Base-by-base conservation (phyloP, 257 asterid species). In the Osmanthus fragrans region DNA sequence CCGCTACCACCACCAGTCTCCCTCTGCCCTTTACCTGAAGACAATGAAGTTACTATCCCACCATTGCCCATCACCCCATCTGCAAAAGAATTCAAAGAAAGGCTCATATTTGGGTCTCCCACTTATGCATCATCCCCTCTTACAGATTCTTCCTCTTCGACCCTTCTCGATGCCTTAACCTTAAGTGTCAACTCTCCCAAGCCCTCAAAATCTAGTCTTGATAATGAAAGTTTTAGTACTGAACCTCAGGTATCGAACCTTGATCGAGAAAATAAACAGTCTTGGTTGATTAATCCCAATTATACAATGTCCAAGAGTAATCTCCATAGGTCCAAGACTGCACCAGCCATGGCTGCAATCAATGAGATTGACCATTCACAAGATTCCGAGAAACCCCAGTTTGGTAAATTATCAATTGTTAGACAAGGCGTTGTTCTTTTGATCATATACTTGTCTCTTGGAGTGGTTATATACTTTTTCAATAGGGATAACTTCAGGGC, bases 301-400 rank as follows among this genome's bases (percentile, higher is more conserved):
- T 83, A 83, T 72, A 79, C 89, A 3, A 75, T 84, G 83, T 25
- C 75, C 1, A 90, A 85, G 86, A 85, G 87, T 77, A 86, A 86
- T 77, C 91, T 93, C 10, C 97, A 91, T 80, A 83, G 97, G 84
- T 90, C 91, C 73, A 93, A 90, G 80, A 93, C 93, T 2, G 97
- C 97, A 0, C 98, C 97, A 13, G 98, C 97, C 9, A 90, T 91
- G 96, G 94, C 96, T n/a, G 85, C 87, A 34, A 93, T 93, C 66
- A 87, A 90, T 66, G 98, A 32, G 72, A 73, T 91, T 39, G 84
- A 81, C 2, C 86, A 73, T 4, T 29, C 77, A 19, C 19, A 86
- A 2, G 74, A 21, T 56, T 0, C 83, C 2, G 85, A 90, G 64
- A 84, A 89, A 51, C 97, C 98, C 12, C 88, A 83, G 54, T 76